Evolutionary conservation across 2,329 filamentous ascomycete genomes (phyloP).

Genomic region (Colletotrichum liaoningense): DNA sequence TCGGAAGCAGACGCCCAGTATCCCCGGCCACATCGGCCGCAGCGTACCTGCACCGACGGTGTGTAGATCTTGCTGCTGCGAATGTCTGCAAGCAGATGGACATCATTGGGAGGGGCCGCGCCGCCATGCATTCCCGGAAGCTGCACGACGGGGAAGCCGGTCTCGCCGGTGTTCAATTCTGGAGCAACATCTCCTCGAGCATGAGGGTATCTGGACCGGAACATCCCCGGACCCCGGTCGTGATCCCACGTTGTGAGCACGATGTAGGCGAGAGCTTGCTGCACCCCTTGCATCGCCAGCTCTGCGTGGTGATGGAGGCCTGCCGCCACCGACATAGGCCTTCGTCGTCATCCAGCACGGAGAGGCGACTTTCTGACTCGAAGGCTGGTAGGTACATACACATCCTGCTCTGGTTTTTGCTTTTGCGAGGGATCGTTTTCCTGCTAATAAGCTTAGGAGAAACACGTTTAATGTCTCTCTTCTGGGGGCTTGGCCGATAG

Average conservation of each 20-base stretch:
- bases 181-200: not conserved
- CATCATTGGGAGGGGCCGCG: not conserved
- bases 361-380: not conserved
- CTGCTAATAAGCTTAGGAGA: not conserved
- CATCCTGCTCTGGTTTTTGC: not conserved
- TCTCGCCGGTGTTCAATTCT: slow-evolving; percentile 3
- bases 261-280: not conserved
- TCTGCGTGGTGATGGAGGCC: not conserved
- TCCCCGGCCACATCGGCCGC: not conserved
- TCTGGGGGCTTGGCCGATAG: not conserved
- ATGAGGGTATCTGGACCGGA: not conserved
- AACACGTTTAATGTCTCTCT: not conserved
- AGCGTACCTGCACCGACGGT: not conserved
- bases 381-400: not conserved
- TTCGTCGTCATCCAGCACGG: not conserved
- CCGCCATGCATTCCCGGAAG: not conserved
- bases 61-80: not conserved
- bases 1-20: slow-evolving; percentile 1
- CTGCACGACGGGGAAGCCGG: not conserved
- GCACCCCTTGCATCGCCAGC: slow-evolving; percentile 19
- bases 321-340: not conserved
- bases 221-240: not conserved
- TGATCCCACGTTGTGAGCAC: slow-evolving; percentile 2
- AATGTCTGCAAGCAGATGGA: not conserved
- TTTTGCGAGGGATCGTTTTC: not conserved